Evolutionary conservation across 257 asterid genomes (phyloP).

Genomic region (Verbena officinalis): DNA sequence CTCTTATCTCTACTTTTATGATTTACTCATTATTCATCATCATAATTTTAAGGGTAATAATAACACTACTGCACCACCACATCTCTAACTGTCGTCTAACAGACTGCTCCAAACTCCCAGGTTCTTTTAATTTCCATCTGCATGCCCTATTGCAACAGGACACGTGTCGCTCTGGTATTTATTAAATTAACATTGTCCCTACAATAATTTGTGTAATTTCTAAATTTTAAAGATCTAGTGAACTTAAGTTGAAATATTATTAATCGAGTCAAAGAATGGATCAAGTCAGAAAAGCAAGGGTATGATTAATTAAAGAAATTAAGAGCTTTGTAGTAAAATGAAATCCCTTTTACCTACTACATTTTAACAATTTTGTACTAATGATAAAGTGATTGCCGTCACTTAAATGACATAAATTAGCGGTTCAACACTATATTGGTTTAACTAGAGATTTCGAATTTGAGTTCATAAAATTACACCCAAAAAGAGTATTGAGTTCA

Average conservation of each 20-base stretch:
- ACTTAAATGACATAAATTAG: too few species aligned
- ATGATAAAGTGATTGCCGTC: not conserved
- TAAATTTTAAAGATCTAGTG: too few species aligned
- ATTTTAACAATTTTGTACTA: not conserved
- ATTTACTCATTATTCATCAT: slow-evolving; percentile 32
- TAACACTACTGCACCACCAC: slow-evolving; percentile 11
- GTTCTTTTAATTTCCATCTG: not conserved
- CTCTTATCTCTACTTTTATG: slow-evolving; percentile 34
- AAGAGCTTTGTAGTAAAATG: not conserved
- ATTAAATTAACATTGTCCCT: too few species aligned
- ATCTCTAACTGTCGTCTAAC: slow-evolving; percentile 33
- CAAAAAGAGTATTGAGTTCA: too few species aligned
- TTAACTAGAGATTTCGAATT: too few species aligned
- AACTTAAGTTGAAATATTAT: too few species aligned
- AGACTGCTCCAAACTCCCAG: slow-evolving; percentile 29
- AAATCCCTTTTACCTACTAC: slow-evolving; percentile 1
- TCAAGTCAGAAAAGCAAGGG: not conserved
- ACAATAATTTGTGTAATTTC: too few species aligned
- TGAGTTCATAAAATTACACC: too few species aligned
- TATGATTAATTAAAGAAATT: slow-evolving; percentile 7
- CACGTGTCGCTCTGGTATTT: slow-evolving; percentile 9
- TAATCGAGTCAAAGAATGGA: not conserved
- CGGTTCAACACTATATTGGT: too few species aligned
- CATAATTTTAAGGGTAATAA: not conserved
- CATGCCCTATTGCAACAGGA: not conserved